Base-by-base conservation (phyloP, 2,329 filamentous ascomycete species). In the Chaetomium sp. region DNA sequence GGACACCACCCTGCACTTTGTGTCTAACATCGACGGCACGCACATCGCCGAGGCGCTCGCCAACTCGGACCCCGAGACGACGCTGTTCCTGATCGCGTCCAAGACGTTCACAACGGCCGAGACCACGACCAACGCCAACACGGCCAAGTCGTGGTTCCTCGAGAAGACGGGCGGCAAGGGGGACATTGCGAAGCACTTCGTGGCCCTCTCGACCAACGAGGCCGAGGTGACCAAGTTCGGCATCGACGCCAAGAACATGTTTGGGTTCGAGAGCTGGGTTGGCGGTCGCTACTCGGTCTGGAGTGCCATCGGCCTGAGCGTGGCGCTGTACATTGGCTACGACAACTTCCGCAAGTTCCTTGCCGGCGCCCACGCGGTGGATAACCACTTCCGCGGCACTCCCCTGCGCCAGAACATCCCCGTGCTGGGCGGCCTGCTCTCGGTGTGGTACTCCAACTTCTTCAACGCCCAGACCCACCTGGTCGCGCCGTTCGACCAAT, bases 61-160 rank as follows among this genome's bases (percentile, higher is more conserved):
- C 70, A 76, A 85, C 67, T 95, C 92, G 7, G 85, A 99, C 72
- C 92, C 92, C 49, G 94, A 99, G 79, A 96, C 92, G 48, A 96
- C 94, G n/a, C 87, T 99, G 62, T 97, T 99, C 86, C 82, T 99
- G 65, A 84, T 99, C 66, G 94, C 94, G 55, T 97, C 92, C 74
- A 99, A 99, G 86, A 99, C 94, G 61, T 99, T 99, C 76, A 99
- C 94, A 61, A 99, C 94, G 8, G 94, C 94, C 57, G 94, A 99
- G 82, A 99, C 94, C 49, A 87, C 81, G 58, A 97, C 92, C 67
- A 99, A 99, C 72, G 94, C 94, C 73, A 96, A 95, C 80, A 91
- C 89, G 35, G 94, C 94, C 61, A 99, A 99, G 83, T 75, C 80
- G 52, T 99, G 94, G 94, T 99, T 99, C 84, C 81, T 97, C 64